phyloP scores from a whole-genome alignment of 2,329 filamentous ascomycete genomes.

The Balansia obtecta region DNA sequence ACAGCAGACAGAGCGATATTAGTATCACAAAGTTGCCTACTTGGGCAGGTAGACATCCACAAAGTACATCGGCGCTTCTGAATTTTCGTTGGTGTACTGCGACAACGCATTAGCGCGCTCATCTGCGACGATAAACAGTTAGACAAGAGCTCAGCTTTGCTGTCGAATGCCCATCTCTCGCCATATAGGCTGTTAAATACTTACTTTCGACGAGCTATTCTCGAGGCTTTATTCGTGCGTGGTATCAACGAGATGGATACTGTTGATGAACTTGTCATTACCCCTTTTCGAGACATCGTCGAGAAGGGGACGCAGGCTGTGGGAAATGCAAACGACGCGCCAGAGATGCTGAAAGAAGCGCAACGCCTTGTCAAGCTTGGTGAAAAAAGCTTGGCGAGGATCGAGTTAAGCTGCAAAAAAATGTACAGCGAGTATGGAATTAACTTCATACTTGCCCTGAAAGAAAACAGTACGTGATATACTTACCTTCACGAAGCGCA shows the following conservation, averaged over 20 bases:
- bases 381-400: conserved; percentile 34
- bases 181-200: not conserved
- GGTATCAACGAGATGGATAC: conserved; percentile 23
- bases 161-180: not conserved
- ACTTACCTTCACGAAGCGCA: not conserved
- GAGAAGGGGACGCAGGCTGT: conserved; percentile 35
- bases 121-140: not conserved
- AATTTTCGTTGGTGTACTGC: not conserved
- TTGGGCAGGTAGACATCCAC: not conserved
- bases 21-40: no score
- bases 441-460: conserved; percentile 38
- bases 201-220: not conserved
- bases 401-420: conserved; percentile 39
- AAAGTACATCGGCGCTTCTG: not conserved
- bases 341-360: conserved; percentile 37
- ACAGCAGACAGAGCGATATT: not conserved
- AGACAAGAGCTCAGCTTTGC: not conserved
- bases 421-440: conserved; percentile 34
- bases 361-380: conserved; percentile 34
- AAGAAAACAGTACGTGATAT: conserved; percentile 35
- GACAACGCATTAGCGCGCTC: not conserved
- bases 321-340: conserved; percentile 32
- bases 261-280: conserved; percentile 31
- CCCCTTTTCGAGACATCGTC: conserved; percentile 39
- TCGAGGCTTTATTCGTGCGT: not conserved